Conservation (phyloP, 768 basidiomycete species). For the Amanita rubescens region DNA sequence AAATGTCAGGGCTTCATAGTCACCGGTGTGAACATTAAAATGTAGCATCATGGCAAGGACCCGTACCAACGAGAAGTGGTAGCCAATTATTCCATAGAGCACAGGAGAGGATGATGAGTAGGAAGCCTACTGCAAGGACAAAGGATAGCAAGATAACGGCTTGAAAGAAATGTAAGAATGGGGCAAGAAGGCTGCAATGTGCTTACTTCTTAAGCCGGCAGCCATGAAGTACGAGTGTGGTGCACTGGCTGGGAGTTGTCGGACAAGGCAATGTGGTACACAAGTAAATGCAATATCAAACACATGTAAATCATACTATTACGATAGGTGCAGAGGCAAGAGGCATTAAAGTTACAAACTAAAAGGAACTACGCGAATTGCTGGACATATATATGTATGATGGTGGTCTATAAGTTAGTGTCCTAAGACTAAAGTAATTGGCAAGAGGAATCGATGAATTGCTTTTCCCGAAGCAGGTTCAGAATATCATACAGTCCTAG, state of each 20-base stretch:
- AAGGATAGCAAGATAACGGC: conserved; percentile 96
- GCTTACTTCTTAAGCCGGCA: conserved; percentile 65
- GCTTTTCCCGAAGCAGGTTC: neutral
- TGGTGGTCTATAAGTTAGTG: neutral
- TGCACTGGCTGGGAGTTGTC: neutral
- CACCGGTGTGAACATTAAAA: conserved; percentile 1
- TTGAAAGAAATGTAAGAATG: conserved; percentile 22
- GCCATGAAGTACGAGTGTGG: conserved; percentile 31
- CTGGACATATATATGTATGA: too few relatives aligned
- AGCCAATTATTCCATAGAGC: conserved; percentile 97
- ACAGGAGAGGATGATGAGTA: conserved; percentile 95
- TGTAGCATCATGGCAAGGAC: neutral
- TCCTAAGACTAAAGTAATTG: neutral
- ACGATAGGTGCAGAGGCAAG: too few relatives aligned
- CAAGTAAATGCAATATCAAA: neutral
- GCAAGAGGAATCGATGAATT: neutral
- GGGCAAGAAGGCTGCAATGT: conserved; percentile 1
- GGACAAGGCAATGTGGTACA: neutral
- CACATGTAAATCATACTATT: neutral
- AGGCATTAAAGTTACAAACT: neutral
- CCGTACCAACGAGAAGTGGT: conserved; percentile 89
- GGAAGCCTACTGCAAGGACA: conserved; percentile 95
- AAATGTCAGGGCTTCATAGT: conserved; percentile 76
- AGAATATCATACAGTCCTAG: neutral
- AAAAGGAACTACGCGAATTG: too few relatives aligned